These are phyloP conservation scores for Phalaenopsis hybrid DNA, from an alignment of 116 monocot genomes.

Conservation along the genomic window DNA sequence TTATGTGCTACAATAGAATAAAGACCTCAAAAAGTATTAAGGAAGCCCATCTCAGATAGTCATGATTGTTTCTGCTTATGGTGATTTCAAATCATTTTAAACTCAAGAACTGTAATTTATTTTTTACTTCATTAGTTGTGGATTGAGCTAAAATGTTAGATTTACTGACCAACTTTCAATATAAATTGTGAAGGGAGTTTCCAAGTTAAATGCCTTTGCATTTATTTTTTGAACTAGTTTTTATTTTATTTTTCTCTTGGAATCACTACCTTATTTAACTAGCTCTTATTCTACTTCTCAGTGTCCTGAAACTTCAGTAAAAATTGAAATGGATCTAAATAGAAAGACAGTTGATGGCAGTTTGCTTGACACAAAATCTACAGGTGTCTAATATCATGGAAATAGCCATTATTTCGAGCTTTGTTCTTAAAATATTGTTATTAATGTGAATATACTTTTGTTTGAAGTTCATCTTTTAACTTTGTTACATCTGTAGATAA, in stretches of 20 bases:
- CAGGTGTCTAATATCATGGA: not conserved
- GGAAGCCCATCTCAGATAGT: not conserved
- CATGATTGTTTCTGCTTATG: not conserved
- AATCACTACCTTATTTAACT: not conserved
- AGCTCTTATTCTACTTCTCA: not conserved
- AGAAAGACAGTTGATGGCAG: not conserved
- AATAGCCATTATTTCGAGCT: not conserved
- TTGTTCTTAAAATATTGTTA: constrained; percentile 6
- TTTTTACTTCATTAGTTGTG: not conserved
- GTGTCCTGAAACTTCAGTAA: not conserved
- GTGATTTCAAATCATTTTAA: not conserved
- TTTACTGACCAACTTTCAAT: not conserved
- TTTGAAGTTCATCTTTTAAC: not conserved
- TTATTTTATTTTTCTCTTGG: not conserved
- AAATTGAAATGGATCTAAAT: not conserved
- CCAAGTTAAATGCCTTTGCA: not conserved
- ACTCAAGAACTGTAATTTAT: not conserved
- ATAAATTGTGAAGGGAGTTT: not conserved
- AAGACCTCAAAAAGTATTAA: not conserved
- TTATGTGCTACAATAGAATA: not conserved
- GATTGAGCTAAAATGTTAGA: not conserved
- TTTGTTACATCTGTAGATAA: not conserved
- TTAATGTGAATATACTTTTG: not conserved
- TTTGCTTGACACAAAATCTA: not conserved
- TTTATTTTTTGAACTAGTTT: not conserved